Evolutionary conservation across 208 protist genomes (phyloP), one percentile per base, ranked within the genome.

Genomic region (Vickermania spadyakhi): DNA sequence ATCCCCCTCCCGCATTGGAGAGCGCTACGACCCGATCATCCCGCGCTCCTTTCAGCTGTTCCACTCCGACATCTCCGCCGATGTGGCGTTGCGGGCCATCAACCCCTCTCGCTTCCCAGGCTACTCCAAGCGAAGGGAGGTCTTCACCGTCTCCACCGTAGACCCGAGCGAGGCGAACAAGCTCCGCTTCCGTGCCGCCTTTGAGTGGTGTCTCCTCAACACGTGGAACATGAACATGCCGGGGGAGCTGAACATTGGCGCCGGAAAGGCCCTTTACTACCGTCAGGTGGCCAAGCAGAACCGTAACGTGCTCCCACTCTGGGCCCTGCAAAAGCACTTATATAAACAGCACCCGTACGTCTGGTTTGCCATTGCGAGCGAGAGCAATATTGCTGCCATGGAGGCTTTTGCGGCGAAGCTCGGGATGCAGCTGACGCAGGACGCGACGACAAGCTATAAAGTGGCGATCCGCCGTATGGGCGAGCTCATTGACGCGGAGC

Each of bases 211-310:
- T 31, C 56, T 96, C 28, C 64, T 86, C 52, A 96, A 96, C 62
- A 65, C 85, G 60, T 96, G 89, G 86, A 93, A 96, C 66, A 82
- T 92, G 64, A 92, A 92, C 64, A 72, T 91, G 74, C 67, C 68
- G n/a, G 82, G 80, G 3, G 84, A 96, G 70, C 68, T 96, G n/a
- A 96, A 96, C 68, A 91, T 91, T 59, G 84, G 84, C 4, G 84
- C 84, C 1, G 88, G 88, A 2, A 86, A 82, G 58, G 68, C 68
- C 1, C 75, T 94, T 51, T 94, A 89, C 66, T 91, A 89, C 63
- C 74, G 79, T 31, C 58, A 64, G n/a, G 68, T 91, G 27, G 84
- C 88, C 22, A 94, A 92, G 68, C 84, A 94, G 59, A 90, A 88
- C 64, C 77, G 81, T 21, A 86, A 84, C 52, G 79, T 89, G 26